Evolutionary conservation across 2,329 filamentous ascomycete species (phyloP).

Genomic region (Aspergillus sp.): DNA sequence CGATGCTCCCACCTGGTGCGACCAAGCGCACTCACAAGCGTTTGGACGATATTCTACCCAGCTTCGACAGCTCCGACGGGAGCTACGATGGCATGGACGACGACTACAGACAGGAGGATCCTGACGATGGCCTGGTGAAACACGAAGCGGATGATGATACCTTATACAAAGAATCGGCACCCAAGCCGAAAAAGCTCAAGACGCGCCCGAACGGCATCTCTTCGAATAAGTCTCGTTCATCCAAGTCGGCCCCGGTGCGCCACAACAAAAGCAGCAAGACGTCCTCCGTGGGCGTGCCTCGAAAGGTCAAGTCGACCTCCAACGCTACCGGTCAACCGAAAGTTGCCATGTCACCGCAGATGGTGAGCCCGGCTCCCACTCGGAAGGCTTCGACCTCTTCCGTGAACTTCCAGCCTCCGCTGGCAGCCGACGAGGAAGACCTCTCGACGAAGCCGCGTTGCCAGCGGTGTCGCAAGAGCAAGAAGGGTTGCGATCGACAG

Average conservation of each 20-base stretch:
- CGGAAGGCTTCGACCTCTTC: slow-evolving; percentile 58
- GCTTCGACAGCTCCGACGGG: slow-evolving; percentile 57
- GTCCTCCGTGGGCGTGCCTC: slow-evolving; percentile 31
- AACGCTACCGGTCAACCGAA: slow-evolving; percentile 17
- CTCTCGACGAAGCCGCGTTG: slow-evolving; percentile 94
- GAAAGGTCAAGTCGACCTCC: slow-evolving; percentile 38
- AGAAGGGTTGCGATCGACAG: slow-evolving; percentile 97
- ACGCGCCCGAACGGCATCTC: slow-evolving; percentile 40
- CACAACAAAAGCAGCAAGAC: slow-evolving; percentile 37
- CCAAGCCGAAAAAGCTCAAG: slow-evolving; percentile 55
- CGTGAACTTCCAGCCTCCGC: slow-evolving; percentile 61
- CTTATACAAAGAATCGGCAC: slow-evolving; percentile 37
- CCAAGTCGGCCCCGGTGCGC: slow-evolving; percentile 29
- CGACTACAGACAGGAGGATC: slow-evolving; percentile 55
- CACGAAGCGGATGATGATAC: slow-evolving; percentile 51
- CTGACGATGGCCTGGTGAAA: slow-evolving; percentile 53
- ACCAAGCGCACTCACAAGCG: slow-evolving; percentile 50
- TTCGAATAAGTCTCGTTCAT: slow-evolving; percentile 28
- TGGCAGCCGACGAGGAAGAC: slow-evolving; percentile 76
- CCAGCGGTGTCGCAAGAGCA: slow-evolving; percentile 98
- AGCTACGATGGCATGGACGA: slow-evolving; percentile 63
- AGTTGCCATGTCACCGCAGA: slow-evolving; percentile 43
- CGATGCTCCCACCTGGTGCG: slow-evolving; percentile 44
- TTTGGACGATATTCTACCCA: slow-evolving; percentile 54
- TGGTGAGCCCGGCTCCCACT: slow-evolving; percentile 47